A percentile compares a stretch with the other conserved stretches of the same genome.
Conservation (phyloP, 2,329 filamentous ascomycete species). For the Beauveria rudraprayagi region DNA sequence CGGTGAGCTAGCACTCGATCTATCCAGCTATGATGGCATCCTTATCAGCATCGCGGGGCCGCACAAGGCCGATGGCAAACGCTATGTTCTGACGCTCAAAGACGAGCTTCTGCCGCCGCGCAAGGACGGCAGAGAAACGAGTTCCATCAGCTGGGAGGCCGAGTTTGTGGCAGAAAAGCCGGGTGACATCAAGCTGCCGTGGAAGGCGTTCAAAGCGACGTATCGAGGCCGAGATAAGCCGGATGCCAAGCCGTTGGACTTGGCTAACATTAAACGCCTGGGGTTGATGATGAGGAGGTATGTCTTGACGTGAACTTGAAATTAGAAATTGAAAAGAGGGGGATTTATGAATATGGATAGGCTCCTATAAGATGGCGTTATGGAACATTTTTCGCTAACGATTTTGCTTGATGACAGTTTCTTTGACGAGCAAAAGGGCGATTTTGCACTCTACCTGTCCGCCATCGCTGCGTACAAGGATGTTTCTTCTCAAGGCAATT, state of each 20-base stretch:
- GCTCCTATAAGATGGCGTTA: no score
- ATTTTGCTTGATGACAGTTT: no score
- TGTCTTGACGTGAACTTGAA: background rate
- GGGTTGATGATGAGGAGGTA: conserved; percentile 59
- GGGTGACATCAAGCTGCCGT: conserved; percentile 26
- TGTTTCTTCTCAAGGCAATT: no score
- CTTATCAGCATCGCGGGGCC: background rate
- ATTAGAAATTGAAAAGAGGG: no score
- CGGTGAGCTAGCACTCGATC: no score
- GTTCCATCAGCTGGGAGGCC: conserved; percentile 66
- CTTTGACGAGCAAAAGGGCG: no score
- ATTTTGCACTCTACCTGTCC: no score
- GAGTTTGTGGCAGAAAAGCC: conserved; percentile 43
- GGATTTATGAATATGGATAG: no score
- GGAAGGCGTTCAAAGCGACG: conserved; percentile 59
- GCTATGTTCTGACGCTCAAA: conserved; percentile 69
- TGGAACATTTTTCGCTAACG: no score
- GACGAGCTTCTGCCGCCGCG: conserved; percentile 52
- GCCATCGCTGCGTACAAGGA: no score
- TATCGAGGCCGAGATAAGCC: conserved; percentile 61
- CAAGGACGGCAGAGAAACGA: conserved; percentile 61
- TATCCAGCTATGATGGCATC: no score
- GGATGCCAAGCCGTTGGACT: conserved; percentile 52
- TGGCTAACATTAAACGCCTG: conserved; percentile 54
- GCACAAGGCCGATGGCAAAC: conserved; percentile 47